Evolutionary conservation across 2,329 filamentous ascomycete species (phyloP), one percentile per base, ranked within the genome.

Genomic region (Pseudogymnoascus sp.): DNA sequence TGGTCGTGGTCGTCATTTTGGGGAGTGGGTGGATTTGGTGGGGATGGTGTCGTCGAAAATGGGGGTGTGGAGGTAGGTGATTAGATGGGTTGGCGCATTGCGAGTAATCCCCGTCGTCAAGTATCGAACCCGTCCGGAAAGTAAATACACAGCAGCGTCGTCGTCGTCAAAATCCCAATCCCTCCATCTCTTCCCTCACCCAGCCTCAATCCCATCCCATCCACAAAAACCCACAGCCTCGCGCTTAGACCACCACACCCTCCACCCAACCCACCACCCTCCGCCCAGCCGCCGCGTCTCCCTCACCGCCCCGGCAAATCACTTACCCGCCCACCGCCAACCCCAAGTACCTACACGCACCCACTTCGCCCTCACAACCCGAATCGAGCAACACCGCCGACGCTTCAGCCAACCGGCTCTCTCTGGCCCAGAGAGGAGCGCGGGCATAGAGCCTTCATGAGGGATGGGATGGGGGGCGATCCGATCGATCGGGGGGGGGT

Each of bases 1-100:
- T 78, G 62, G 25, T 62, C 6, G 18, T 18, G 28, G 31, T 64
- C 42, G 37, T 49, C 18, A 49, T 25, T 49, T 21, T 49, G 1
- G 9, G 43, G n/a, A n/a, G n/a, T n/a, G n/a, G 18, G 31, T 3
- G 31, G 31, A 11, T 34, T 34, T 34, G 8, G 18, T 12, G 8
- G 28, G 28, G 7, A 31, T 31, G 28, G 28, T 18, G 12, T 40
- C n/a, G 6, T 5, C 4, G 36, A 18, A 14, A n/a, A 37, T n/a
- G 36, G n/a, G 36, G 28, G 28, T 31, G 28, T 8, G 9, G 23
- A 31, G 2, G 28, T 31, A 8, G 7, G 28, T 31, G 28, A 1
- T 18, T 40, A 40, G 37, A 16, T 16, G n/a, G n/a, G 37, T 6
- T 8, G n/a, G 37, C 0, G 8, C 40, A 43, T 43, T 3, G 40